These are phyloP conservation scores for Anethum foeniculum DNA, from an alignment of 140 eudicot species.

Conservation along the genomic window DNA sequence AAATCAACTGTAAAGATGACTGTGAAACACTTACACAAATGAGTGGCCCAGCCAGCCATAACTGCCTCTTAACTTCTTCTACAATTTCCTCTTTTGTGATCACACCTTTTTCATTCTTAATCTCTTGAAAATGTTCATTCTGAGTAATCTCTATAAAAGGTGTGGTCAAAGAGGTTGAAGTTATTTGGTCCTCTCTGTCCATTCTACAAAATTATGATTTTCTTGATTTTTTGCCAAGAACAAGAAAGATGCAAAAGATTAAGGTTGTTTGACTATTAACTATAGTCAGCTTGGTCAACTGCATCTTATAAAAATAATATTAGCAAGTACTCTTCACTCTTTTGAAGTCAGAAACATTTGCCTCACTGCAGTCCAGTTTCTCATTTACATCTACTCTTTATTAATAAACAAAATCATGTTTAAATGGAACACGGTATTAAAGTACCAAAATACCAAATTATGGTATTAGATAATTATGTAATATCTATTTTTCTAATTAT, in stretches of 20 bases:
- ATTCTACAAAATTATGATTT: background rate
- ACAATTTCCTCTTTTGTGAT: background rate
- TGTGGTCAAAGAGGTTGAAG: background rate
- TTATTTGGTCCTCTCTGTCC: background rate
- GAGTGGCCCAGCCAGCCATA: constrained; percentile 11
- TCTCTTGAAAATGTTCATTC: background rate
- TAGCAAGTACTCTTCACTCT: background rate
- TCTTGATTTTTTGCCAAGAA: background rate
- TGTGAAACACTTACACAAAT: constrained; percentile 10
- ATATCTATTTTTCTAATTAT: too few species aligned
- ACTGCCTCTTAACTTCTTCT: constrained; percentile 16
- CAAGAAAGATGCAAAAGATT: background rate
- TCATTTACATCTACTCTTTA: too few species aligned
- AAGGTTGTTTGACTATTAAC: background rate
- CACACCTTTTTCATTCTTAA: background rate
- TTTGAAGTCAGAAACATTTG: background rate
- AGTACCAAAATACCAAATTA: too few species aligned
- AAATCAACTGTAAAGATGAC: constrained; percentile 3
- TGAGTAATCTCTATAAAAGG: background rate
- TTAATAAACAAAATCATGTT: too few species aligned
- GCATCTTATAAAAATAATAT: background rate
- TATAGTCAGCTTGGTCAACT: background rate
- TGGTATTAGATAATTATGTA: too few species aligned
- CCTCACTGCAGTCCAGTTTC: background rate
- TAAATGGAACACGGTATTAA: too few species aligned